Conservation (phyloP, 768 basidiomycete species). For the Mycena kentingensis region DNA sequence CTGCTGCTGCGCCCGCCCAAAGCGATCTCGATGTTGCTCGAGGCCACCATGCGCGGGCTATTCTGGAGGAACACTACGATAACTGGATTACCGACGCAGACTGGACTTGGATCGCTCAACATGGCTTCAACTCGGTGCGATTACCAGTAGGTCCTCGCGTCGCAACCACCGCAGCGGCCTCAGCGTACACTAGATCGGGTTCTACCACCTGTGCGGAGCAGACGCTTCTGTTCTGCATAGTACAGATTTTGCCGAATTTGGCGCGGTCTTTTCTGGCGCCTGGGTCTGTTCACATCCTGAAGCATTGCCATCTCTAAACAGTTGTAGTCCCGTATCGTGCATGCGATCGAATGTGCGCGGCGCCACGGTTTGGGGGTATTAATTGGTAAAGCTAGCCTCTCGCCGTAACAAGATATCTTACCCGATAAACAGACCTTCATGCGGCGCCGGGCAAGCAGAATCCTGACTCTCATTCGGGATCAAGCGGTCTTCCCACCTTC, state of each 20-base stretch:
- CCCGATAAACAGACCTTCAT: constrained; percentile 56
- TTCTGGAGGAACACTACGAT: constrained; percentile 74
- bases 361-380: constrained; percentile 69
- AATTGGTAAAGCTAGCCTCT: constrained; percentile 47
- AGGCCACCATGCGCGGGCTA: constrained; percentile 48
- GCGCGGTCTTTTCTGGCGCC: constrained; percentile 58
- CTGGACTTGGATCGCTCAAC: constrained; percentile 58
- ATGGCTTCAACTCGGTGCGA: constrained; percentile 64
- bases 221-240: constrained; percentile 59
- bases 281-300: constrained; percentile 42
- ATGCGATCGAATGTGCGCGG: constrained; percentile 60
- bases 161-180: constrained; percentile 11
- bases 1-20: constrained; percentile 54
- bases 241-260: constrained; percentile 64
- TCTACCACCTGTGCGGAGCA: constrained; percentile 65
- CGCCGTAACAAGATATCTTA: neutral
- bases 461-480: constrained; percentile 64
- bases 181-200: constrained; percentile 56
- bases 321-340: constrained; percentile 44
- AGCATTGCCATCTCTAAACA: neutral
- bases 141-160: constrained; percentile 55
- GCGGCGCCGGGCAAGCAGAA: constrained; percentile 80
- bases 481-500: constrained; percentile 53
- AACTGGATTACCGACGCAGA: constrained; percentile 67
- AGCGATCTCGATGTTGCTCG: constrained; percentile 73